These are phyloP conservation scores for Phascolomyces articulosus DNA, from an alignment of 371 early-diverging fungal species.

Conservation along the genomic window DNA sequence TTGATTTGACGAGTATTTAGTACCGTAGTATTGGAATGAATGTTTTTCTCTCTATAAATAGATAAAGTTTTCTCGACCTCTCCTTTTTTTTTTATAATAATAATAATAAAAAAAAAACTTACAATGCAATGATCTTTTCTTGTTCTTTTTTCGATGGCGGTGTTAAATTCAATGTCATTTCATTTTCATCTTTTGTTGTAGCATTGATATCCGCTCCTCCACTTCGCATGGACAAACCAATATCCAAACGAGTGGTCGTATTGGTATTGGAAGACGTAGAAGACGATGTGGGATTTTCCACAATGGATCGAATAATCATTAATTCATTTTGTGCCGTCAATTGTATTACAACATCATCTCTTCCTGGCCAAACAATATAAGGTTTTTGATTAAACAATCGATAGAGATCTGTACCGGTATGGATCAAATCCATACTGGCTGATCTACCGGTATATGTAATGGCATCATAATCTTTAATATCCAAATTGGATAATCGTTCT, in stretches of 20 bases:
- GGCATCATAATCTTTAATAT: conserved; percentile 43
- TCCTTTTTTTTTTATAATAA: no score
- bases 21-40: no score
- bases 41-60: no score
- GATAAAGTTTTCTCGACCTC: no score
- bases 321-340: conserved; percentile 47
- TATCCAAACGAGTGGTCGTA: conserved; percentile 27
- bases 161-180: not conserved
- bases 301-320: conserved; percentile 35
- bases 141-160: conserved; percentile 13
- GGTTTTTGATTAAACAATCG: no score
- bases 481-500: conserved; percentile 26
- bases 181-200: conserved; percentile 1
- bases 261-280: no score
- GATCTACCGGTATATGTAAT: conserved; percentile 47
- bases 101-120: conserved; percentile 6
- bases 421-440: conserved; percentile 39
- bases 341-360: conserved; percentile 36
- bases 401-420: conserved; percentile 39
- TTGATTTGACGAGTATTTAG: no score
- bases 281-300: not conserved
- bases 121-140: conserved; percentile 27
- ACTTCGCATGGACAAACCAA: conserved; percentile 42
- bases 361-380: conserved; percentile 38
- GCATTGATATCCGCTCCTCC: conserved; percentile 27